phyloP scores from a whole-genome alignment of 1,284 basidiomycete species.

The Stereum hirsutum region DNA sequence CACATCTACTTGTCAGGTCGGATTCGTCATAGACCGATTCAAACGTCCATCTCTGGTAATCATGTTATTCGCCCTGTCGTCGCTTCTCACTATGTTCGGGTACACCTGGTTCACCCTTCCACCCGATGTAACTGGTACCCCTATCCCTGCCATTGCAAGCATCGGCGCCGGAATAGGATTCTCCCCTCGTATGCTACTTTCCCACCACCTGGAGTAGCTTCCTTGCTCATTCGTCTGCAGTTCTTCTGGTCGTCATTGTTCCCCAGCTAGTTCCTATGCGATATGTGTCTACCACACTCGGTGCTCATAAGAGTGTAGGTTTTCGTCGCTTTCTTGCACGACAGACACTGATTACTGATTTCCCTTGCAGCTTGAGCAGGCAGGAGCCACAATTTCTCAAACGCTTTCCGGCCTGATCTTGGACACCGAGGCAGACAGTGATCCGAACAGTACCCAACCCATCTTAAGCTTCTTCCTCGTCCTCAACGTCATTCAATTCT shows the following conservation, averaged over 20 bases:
- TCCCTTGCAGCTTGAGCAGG: conserved; percentile 53
- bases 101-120: conserved; percentile 64
- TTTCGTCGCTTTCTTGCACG: neutral
- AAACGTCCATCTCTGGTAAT: conserved; percentile 49
- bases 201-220: neutral
- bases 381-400: conserved; percentile 62
- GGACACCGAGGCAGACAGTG: conserved; percentile 30
- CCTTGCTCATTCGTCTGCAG: conserved; percentile 21
- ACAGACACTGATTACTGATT: neutral
- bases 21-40: conserved; percentile 49
- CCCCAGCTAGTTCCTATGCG: conserved; percentile 62
- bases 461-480: conserved; percentile 51
- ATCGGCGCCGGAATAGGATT: conserved; percentile 70
- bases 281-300: conserved; percentile 72
- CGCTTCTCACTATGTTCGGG: conserved; percentile 50
- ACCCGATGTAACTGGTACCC: conserved; percentile 40
- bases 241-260: conserved; percentile 68
- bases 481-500: conserved; percentile 52
- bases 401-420: conserved; percentile 59
- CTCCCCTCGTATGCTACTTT: conserved; percentile 44
- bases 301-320: conserved; percentile 71
- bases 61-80: conserved; percentile 49
- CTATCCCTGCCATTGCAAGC: conserved; percentile 51
- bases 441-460: conserved; percentile 22
- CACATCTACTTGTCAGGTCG: conserved; percentile 31